Evolutionary conservation across 2,329 filamentous ascomycete genomes (phyloP), one percentile per base, ranked within the genome.

Genomic region (Phaeophleospora eucalypticola): DNA sequence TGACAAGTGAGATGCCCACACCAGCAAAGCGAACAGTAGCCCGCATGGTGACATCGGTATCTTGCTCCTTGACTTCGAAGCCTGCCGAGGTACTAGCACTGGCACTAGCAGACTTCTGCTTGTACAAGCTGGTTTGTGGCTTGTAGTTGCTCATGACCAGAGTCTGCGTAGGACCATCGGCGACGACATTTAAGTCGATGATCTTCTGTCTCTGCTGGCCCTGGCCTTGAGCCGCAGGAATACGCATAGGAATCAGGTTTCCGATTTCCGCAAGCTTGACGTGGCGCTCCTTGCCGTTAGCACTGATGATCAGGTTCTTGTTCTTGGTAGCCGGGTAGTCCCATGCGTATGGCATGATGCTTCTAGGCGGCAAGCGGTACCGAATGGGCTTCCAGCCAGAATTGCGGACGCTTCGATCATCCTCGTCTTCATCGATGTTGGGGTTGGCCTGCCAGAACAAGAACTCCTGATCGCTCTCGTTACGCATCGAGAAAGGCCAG

Each of bases 331-430:
- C 91, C 1, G 93, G 94, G 69, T 95, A 98, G 65, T 98, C 94
- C 93, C 93, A 98, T 1, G 93, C 91, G 62, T 98, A 98, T 0
- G 94, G 93, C 93, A 98, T 98, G 68, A 98, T 96, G 68, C 91
- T 97, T 50, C 93, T 80, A 10, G 91, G 84, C 2, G 94, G 94
- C 21, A 98, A 75, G 24, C 91, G 85, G 69, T 98, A 98, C 43
- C 89, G 80, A 52, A 98, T 88, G 2, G 89, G 90, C 54, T 87
- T 86, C 88, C 93, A 98, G 3, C 89, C 88, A 43, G 87, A 90
- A 46, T 83, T 73, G 44, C 70, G 76, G 24, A 29, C 24, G 33
- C 24, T 20, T 8, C 36, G 44, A 61, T 96, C 87, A 58, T 88
- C 85, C 45, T 91, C 90, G 50, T 96, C 90, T 52, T 97, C 90